Conservation (phyloP, 169 alveolate species). For the Toxoplasma gondii region DNA sequence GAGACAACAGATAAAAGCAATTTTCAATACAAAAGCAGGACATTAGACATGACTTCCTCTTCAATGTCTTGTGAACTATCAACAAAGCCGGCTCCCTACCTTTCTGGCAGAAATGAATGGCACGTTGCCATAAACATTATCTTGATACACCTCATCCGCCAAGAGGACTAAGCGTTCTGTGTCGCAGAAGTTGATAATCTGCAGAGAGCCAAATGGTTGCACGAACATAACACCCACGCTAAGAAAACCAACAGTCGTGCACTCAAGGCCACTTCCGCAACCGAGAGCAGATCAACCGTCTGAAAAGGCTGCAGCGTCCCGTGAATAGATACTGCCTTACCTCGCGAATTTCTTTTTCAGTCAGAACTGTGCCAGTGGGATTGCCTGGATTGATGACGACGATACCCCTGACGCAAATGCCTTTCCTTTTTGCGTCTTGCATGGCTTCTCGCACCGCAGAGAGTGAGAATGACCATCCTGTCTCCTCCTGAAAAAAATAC, state of each 20-base stretch:
- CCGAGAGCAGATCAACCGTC: not conserved
- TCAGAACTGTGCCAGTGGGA: slow-evolving; percentile 86
- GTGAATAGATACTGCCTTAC: not conserved
- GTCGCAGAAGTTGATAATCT: slow-evolving; percentile 79
- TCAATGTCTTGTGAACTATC: too few species aligned
- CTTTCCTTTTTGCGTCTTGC: slow-evolving; percentile 69
- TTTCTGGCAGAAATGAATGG: slow-evolving; percentile 81
- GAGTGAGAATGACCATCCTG: slow-evolving; percentile 27
- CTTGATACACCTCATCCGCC: slow-evolving; percentile 92
- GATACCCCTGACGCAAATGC: slow-evolving; percentile 77
- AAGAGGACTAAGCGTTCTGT: slow-evolving; percentile 80
- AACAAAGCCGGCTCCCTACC: slow-evolving; percentile 53
- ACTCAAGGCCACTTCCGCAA: not conserved
- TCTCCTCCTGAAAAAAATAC: slow-evolving; percentile 27
- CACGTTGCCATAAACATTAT: slow-evolving; percentile 79
- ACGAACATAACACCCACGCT: not conserved
- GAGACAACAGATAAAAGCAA: too few species aligned
- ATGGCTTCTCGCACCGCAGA: not conserved
- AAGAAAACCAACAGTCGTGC: not conserved
- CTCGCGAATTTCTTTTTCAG: slow-evolving; percentile 72
- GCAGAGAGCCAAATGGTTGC: not conserved
- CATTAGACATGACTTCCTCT: too few species aligned
- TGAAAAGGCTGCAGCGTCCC: not conserved
- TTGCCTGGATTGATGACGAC: slow-evolving; percentile 91
- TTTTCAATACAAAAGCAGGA: too few species aligned